These are phyloP conservation scores for Aureobasidium vineae DNA, from an alignment of 2,329 filamentous ascomycete genomes.

Conservation along the genomic window DNA sequence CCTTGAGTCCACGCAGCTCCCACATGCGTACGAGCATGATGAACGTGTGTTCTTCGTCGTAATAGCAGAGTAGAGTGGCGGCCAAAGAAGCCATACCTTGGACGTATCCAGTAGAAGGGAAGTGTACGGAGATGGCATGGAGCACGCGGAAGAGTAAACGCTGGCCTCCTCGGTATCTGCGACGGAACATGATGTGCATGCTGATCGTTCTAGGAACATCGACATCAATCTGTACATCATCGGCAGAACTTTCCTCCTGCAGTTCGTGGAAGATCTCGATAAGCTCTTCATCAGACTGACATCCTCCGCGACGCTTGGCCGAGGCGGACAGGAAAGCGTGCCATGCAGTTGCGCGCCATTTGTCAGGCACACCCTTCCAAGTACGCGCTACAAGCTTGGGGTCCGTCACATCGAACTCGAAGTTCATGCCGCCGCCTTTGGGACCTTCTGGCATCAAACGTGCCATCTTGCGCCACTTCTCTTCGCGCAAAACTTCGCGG, in stretches of 20 bases:
- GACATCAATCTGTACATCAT: constrained; percentile 95
- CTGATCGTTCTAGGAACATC: constrained; percentile 95
- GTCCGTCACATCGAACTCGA: constrained; percentile 77
- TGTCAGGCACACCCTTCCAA: constrained; percentile 97
- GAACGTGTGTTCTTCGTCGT: constrained; percentile 90
- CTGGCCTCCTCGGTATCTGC: constrained; percentile 87
- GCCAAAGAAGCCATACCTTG: constrained; percentile 96
- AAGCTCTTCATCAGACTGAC: constrained; percentile 66
- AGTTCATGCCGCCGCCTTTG: constrained; percentile 60
- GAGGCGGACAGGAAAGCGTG: constrained; percentile 84
- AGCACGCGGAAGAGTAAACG: constrained; percentile 88
- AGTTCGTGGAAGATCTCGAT: constrained; percentile 69
- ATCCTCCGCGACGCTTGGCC: constrained; percentile 62
- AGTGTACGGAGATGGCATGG: constrained; percentile 87
- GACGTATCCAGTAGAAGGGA: constrained; percentile 88
- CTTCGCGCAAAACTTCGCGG: constrained; percentile 61
- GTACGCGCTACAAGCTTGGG: constrained; percentile 81
- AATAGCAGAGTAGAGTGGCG: constrained; percentile 92
- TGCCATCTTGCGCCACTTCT: constrained; percentile 69
- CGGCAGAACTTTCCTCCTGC: constrained; percentile 71
- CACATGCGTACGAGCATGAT: constrained; percentile 96
- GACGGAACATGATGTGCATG: constrained; percentile 95
- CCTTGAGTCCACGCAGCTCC: constrained; percentile 80
- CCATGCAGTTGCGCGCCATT: constrained; percentile 92
- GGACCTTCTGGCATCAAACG: constrained; percentile 43